Evolutionary conservation across 2,329 filamentous ascomycete species (phyloP).

Genomic region (Botryotinia narcissicola): DNA sequence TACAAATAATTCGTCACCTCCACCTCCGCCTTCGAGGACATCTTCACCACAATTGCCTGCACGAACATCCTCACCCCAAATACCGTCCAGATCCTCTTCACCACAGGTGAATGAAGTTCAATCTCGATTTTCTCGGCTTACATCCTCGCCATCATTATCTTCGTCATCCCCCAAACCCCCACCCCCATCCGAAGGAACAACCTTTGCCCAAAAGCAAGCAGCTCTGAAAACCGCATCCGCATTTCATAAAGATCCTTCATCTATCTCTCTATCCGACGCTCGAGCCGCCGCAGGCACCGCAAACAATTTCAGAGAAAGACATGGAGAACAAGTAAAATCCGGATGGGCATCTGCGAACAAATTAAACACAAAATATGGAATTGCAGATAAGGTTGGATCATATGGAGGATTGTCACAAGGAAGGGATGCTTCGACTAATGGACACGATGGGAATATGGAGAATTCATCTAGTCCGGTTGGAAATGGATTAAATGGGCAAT

Average conservation of each 20-base stretch:
- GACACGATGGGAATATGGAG: conserved; percentile 23
- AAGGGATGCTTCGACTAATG: conserved; percentile 20
- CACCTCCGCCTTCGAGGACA: conserved; percentile 24
- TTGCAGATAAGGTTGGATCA: conserved; percentile 35
- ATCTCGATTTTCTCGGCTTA: conserved; percentile 38
- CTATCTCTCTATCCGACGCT: conserved; percentile 51
- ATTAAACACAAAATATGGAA: conserved; percentile 38
- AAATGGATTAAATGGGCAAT: background rate
- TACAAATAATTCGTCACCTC: conserved; percentile 27
- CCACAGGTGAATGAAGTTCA: conserved; percentile 39
- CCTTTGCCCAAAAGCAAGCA: conserved; percentile 54
- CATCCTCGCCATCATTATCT: conserved; percentile 15
- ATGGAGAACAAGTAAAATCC: conserved; percentile 56
- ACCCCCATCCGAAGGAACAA: conserved; percentile 44
- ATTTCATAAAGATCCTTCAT: conserved; percentile 51
- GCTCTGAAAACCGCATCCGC: conserved; percentile 51
- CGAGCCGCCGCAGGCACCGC: conserved; percentile 51
- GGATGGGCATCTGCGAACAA: conserved; percentile 46
- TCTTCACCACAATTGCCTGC: conserved; percentile 21
- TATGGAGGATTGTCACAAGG: conserved; percentile 24
- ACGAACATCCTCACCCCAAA: conserved; percentile 23
- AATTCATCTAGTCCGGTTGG: conserved; percentile 15
- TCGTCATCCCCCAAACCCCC: conserved; percentile 36
- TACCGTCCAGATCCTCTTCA: conserved; percentile 22
- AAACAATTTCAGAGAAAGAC: conserved; percentile 58